phyloP scores from a whole-genome alignment of 345 rosid genomes.

The Eucalyptus fibrosa region DNA sequence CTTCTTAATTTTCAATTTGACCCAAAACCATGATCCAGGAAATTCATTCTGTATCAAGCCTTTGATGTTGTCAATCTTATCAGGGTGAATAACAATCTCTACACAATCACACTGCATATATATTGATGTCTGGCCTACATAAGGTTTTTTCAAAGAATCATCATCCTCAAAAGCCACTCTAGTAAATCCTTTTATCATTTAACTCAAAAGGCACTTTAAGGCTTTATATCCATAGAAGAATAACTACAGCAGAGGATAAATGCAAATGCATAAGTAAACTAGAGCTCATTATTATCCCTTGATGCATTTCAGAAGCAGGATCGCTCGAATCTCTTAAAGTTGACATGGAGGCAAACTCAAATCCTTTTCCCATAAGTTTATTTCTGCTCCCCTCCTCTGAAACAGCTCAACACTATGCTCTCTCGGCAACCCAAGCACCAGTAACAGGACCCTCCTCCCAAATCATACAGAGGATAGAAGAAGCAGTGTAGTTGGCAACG shows the following conservation, averaged over 20 bases:
- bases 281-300: conserved; percentile 52
- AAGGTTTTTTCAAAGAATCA: conserved; percentile 4
- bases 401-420: conserved; percentile 54
- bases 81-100: conserved; percentile 53
- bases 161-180: conserved; percentile 9
- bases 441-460: conserved; percentile 61
- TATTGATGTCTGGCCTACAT: conserved; percentile 40
- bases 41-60: conserved; percentile 64
- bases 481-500: conserved; percentile 20
- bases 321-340: conserved; percentile 38
- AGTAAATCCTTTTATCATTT: conserved; percentile 28
- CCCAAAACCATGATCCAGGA: conserved; percentile 68
- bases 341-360: conserved; percentile 59
- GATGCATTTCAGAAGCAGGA: conserved; percentile 28
- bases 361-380: conserved; percentile 31
- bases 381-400: conserved; percentile 34
- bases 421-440: conserved; percentile 62
- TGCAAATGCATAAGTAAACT: conserved; percentile 44
- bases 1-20: conserved; percentile 53
- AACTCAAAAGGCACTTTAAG: conserved; percentile 24
- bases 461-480: conserved; percentile 49
- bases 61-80: conserved; percentile 25
- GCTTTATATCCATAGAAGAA: conserved; percentile 32
- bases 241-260: conserved; percentile 27
- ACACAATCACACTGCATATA: conserved; percentile 59